These are phyloP conservation scores for Phytopythium helicoides DNA, from an alignment of 352 stramenopile genomes.

Conservation along the genomic window DNA sequence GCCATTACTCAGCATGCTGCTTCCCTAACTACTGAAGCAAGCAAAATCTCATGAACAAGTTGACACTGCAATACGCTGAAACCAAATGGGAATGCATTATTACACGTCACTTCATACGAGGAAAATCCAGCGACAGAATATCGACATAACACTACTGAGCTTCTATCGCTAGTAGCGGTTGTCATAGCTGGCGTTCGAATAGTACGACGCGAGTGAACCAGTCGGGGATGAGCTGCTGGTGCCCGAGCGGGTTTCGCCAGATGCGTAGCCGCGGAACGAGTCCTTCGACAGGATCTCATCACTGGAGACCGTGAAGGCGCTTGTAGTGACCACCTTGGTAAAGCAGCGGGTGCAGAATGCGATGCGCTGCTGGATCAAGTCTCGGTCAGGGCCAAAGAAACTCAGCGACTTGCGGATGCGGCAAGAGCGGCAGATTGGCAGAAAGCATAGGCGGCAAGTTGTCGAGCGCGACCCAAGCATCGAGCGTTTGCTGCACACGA, in stretches of 20 bases:
- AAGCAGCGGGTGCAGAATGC: slow-evolving; percentile 38
- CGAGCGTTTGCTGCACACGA: slow-evolving; percentile 11
- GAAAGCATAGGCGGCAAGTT: slow-evolving; percentile 36
- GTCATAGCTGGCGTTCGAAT: slow-evolving; percentile 10
- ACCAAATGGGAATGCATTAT: too few species aligned
- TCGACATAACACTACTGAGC: slow-evolving; percentile 1
- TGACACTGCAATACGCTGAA: too few species aligned
- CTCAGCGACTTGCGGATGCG: slow-evolving; percentile 27
- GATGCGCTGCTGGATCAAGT: slow-evolving; percentile 31
- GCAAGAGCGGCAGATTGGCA: slow-evolving; percentile 32
- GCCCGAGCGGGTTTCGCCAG: slow-evolving; percentile 5
- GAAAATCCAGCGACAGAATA: neutral
- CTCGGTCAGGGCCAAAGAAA: slow-evolving; percentile 33
- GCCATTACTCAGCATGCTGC: too few species aligned
- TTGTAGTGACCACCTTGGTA: slow-evolving; percentile 25
- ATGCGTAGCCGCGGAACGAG: slow-evolving; percentile 8
- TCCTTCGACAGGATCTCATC: slow-evolving; percentile 29
- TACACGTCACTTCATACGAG: too few species aligned
- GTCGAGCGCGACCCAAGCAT: slow-evolving; percentile 15
- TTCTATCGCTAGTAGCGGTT: slow-evolving; percentile 4
- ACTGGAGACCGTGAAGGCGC: slow-evolving; percentile 20
- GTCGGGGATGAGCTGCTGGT: slow-evolving; percentile 13
- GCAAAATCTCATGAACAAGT: too few species aligned
- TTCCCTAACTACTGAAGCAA: too few species aligned
- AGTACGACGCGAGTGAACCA: slow-evolving; percentile 9